Evolutionary conservation across 805 yeast species (phyloP), one percentile per base, ranked within the genome.

Genomic region (Zygotorulaspora sp.): DNA sequence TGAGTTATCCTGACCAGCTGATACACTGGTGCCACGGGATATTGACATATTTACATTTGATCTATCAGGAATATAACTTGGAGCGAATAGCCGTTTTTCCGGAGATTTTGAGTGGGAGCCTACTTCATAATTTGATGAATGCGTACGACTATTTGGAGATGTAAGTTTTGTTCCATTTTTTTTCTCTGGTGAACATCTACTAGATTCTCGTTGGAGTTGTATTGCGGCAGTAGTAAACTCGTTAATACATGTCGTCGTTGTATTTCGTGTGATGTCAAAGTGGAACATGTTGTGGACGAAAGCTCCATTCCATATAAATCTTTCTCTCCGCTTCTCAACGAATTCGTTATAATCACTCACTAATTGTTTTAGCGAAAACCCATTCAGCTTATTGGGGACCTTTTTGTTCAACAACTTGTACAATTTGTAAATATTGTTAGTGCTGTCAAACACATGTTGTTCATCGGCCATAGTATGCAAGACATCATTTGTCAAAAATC

Each of bases 171-270:
- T 29, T 6, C 27, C 25, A 9, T 19, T 32, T 6, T 26, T 38
- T 14, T 15, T 28, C 19, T 36, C 30, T 14, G 48, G 41, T 18
- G 39, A 35, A 5, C 9, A 25, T 5, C 23, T n/a, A 26, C 25
- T 20, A 16, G 22, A 30, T 2, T 25, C 11, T 14, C 22, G 20
- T 20, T 45, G 41, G 9, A 45, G 35, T 18, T 57, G 59, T 5
- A 41, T 45, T 12, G 61, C 62, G 3, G 65, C 65, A 1, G 62
- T 58, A 3, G 57, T 54, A 23, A 61, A 56, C 3, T 49, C 50
- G 15, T 30, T 44, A 1, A 39, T 32, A 4, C 36, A 29, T 6
- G 33, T n/a, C 24, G 26, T n/a, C 6, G 29, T 32, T 2, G 34
- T 30, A 25, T 58, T 58, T 26, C 35, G 44, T 9, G 37, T 32